Evolutionary conservation across 2,329 filamentous ascomycete genomes (phyloP).

Genomic region (Diaporthe aspalathi): DNA sequence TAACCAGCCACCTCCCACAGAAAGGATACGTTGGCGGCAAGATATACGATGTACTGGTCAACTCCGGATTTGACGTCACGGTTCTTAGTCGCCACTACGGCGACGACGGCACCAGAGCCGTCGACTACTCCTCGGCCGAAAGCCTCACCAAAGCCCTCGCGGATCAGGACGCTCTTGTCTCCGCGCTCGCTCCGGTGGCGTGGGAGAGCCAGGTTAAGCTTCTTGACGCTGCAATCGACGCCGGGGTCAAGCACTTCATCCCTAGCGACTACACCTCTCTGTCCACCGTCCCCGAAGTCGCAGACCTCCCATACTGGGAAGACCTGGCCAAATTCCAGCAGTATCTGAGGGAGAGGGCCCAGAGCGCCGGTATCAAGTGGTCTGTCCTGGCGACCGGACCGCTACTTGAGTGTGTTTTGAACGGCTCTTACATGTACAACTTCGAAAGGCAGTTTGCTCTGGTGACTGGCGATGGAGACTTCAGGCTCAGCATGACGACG

Average conservation of each 20-base stretch:
- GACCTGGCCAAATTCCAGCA: slow-evolving; percentile 7
- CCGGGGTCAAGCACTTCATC: slow-evolving; percentile 16
- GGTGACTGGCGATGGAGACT: slow-evolving; percentile 5
- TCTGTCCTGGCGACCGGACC: background rate
- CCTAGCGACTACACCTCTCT: slow-evolving; percentile 19
- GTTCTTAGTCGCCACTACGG: background rate
- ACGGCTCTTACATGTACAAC: slow-evolving; percentile 8
- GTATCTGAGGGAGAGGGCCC: slow-evolving; percentile 13
- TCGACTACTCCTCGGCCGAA: slow-evolving; percentile 7
- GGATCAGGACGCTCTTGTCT: slow-evolving; percentile 12
- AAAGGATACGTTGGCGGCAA: slow-evolving; percentile 10
- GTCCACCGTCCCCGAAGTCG: slow-evolving; percentile 11
- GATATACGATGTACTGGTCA: slow-evolving; percentile 13
- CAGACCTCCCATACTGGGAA: background rate
- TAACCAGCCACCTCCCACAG: background rate
- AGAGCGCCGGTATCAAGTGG: slow-evolving; percentile 7
- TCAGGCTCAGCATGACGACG: slow-evolving; percentile 7
- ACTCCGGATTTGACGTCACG: slow-evolving; percentile 19
- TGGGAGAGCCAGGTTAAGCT: slow-evolving; percentile 7
- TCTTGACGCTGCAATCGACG: slow-evolving; percentile 1
- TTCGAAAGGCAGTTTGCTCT: background rate
- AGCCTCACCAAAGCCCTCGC: background rate
- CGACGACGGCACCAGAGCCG: background rate
- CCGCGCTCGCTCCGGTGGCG: slow-evolving; percentile 6
- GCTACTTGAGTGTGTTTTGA: background rate